Evolutionary conservation across 345 rosid species (phyloP), one percentile per base, ranked within the genome.

Genomic region (Salix suchowensis): DNA sequence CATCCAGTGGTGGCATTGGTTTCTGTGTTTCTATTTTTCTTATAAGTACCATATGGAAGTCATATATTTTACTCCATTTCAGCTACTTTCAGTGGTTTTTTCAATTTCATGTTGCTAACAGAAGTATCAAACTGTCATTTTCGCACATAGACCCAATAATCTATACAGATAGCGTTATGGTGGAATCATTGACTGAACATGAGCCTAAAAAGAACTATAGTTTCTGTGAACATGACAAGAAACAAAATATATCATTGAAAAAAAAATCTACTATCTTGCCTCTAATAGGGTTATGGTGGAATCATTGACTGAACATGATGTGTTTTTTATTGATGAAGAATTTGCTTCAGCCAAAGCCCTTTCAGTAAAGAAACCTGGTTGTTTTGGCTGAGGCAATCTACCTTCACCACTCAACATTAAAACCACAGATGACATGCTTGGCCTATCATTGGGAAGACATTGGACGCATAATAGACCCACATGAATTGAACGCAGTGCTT

Each of bases 341-440:
- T 8, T 40, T 36, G 67, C 76, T 40, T 60, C 67, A 37, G 61
- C 23, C 0, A 30, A 2, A 9, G 52, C 64, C 14, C 76, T 61
- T 37, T 60, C 67, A 37, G 32, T 73, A 19, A 58, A 73, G 34
- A 73, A 73, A 12, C 76, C 76, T 10, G 68, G 76, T 24, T 37
- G 39, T 26, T 37, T 73, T 5, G 76, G 76, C 24, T 15, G 54
- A 60, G 76, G 54, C 37, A 73, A 73, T 5, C 3, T 32, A 24
- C 67, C 65, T 60, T 58, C 67, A 6, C 67, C 23, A 5, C 66
- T 46, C 50, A 58, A 55, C 75, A 72, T 72, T 19, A 6, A 66
- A 19, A 72, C 75, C 68, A 72, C 67, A 16, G 50, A 58, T 14
- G 75, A 37, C 66, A 70, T 70, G 73, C 73, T 46, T 44, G 73